Evolutionary conservation across 1,284 basidiomycete genomes (phyloP).

Genomic region (Ceratobasidium theobromae): DNA sequence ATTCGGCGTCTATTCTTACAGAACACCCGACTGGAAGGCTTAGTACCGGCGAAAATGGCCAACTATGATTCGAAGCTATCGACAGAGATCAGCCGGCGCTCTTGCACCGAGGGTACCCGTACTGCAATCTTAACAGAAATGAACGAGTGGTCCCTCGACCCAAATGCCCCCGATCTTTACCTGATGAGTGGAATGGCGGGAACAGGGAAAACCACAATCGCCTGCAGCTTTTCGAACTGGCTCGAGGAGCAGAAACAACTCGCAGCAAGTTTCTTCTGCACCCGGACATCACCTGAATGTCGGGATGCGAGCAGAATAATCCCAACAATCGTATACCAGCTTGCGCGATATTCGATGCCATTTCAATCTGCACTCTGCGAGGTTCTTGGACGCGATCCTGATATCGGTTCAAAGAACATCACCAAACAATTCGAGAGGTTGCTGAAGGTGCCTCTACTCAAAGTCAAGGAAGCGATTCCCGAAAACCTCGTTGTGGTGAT

Average conservation of each 20-base stretch:
- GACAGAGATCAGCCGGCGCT: background rate
- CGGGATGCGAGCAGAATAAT: background rate
- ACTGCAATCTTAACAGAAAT: background rate
- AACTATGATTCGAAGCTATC: background rate
- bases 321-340: too few relatives aligned
- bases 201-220: too few relatives aligned
- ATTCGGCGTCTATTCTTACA: background rate
- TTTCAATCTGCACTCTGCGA: background rate
- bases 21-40: background rate
- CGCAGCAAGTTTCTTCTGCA: conserved; percentile 17
- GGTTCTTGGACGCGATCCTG: background rate
- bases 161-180: background rate
- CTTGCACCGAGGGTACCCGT: conserved; percentile 4
- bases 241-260: background rate
- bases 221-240: background rate
- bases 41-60: background rate
- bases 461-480: background rate
- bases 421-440: too few relatives aligned
- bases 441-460: background rate
- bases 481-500: background rate
- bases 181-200: conserved; percentile 8
- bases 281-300: background rate
- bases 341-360: background rate
- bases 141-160: background rate
- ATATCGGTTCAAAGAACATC: too few relatives aligned